Base-by-base conservation (phyloP, 1,284 basidiomycete species). In the Irpex sp. region DNA sequence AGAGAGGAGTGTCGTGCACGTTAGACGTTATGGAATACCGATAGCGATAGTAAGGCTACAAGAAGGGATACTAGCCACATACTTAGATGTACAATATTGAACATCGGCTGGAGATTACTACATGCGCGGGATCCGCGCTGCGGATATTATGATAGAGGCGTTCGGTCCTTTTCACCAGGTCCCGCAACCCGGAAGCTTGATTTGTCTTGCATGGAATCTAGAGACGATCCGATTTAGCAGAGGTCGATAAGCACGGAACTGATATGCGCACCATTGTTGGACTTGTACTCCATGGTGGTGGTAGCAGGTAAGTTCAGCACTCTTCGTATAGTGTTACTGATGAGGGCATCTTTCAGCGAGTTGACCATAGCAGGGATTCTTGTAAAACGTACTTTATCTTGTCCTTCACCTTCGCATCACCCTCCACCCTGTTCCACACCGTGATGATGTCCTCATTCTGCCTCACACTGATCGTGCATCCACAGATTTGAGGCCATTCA, bases 271-370 rank as follows among this genome's bases (percentile, higher is more conserved):
- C 90, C 90, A 66, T 90, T 92, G 74, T 93, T 92, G 8, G 88
- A 87, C 74, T 93, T 93, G 71, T 92, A 93, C 71, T 93, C 90
- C 87, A 93, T 87, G 63, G 87, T 80, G 0, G 88, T 91, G 18
- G 81, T 78, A 3, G 81, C 67, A n/a, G 89, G 83, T 19, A 93
- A 77, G 72, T 86, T 84, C 51, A 93, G 77, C 14, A 87, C 85
- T 69, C 74, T 75, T 57, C 85, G 81, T 63, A 93, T 81, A 0
- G 83, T 86, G 67, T 91, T 88, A 72, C 90, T 92, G 65, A 51
- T 49, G 28, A 45, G 9, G 54, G n/a, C 39, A 21, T 14, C 18
- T n/a, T 18, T 52, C 28, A 33, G 6, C 2, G 6, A 33, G 28
- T 62, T 12, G 49, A 68, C 19, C 58, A 18, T 33, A 45, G 5